Base-by-base conservation (phyloP, 495 filamentous ascomycete species). In the Penicillium angulare region DNA sequence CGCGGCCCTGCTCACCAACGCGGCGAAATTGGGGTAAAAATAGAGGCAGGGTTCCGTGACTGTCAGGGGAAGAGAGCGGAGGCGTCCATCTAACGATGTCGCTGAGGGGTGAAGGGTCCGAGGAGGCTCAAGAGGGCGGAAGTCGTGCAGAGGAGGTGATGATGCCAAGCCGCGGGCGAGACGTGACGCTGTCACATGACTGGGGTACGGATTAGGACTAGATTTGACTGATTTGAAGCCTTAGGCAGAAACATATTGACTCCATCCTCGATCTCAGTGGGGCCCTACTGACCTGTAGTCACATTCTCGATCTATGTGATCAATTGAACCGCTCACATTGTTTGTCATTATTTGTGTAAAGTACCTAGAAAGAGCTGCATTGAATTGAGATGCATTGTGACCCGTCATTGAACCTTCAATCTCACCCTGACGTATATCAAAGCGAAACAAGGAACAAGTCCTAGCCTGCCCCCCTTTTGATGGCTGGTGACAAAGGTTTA, bases 91-190 rank as follows among this genome's bases (percentile, higher is more conserved):
- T 53, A 66, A 56, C 39, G 55, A 61, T 39, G 52, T 49, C 51
- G 60, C 59, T 55, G 51, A 49, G 56, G 50, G 46, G 47, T 48
- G 52, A 36, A 45, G 27, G 15, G 43, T 49, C 52, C 47, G 48
- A 47, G 34, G 54, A 58, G 47, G 55, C 55, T 55, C 47, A 57
- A 44, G 59, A 54, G 47, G 55, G 52, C 50, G 53, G 56, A 58
- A 51, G 59, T 51, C 50, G 59, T 64, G 55, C 50, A 61, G 61
- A 64, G 64, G 64, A 65, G 61, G 66, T 70, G 52, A 65, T 65
- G 67, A 71, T 66, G 68, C 69, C 68, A 73, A 72, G 71, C 64
- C 68, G 57, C 57, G 56, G 65, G 55, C 63, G 60, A 65, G 62
- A 66, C 54, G 59, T 57, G 61, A 63, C 55, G 26, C 22, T 38